Evolutionary conservation across 2,329 filamentous ascomycete genomes (phyloP), one percentile per base, ranked within the genome.

Genomic region (Ophiostoma sp.): DNA sequence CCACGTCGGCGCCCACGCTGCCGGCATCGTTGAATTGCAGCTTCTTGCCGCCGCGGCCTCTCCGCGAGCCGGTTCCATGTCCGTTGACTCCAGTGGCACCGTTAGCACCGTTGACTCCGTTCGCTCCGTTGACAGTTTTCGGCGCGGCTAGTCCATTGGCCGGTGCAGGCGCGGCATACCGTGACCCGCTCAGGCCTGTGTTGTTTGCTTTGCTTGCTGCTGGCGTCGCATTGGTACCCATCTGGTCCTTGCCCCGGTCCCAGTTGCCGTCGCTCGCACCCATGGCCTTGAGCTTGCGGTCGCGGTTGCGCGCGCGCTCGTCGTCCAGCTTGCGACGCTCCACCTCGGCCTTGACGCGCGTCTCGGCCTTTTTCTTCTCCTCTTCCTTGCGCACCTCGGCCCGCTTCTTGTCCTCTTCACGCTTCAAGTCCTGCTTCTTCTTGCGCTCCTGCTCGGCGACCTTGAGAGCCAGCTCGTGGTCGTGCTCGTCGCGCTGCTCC

Each of bases 261-360:
- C 85, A 88, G 71, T 79, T 81, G 42, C 80, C 81, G 52, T 84
- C 81, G 75, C 82, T 84, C 64, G 77, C 78, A 42, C 81, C 80
- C 78, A 87, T 82, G 0, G 85, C 85, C 72, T 84, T 84, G 27
- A 88, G 78, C 75, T 88, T 88, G 66, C 86, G 78, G 76, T 87
- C 84, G 8, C 85, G 76, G 73, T 88, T 88, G 72, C 81, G 82
- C 38, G 82, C 84, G 12, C 86, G 81, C 77, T 88, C 86, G 49
- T 87, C 84, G 40, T 87, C 84, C 71, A 85, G 78, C 71, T 79
- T 80, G 42, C 78, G 78, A 36, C 81, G 76, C 66, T 85, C 82
- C 71, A 83, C 84, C 14, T 86, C 85, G 63, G n/a, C 79, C 78
- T 67, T 78, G 78, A 27, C 83, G 78, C 27, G 18, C 8, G 7